A percentile compares a stretch with the other conserved stretches of the same genome.
Conservation (phyloP, 352 stramenopile genomes). For the Sclerospora graminicola region DNA sequence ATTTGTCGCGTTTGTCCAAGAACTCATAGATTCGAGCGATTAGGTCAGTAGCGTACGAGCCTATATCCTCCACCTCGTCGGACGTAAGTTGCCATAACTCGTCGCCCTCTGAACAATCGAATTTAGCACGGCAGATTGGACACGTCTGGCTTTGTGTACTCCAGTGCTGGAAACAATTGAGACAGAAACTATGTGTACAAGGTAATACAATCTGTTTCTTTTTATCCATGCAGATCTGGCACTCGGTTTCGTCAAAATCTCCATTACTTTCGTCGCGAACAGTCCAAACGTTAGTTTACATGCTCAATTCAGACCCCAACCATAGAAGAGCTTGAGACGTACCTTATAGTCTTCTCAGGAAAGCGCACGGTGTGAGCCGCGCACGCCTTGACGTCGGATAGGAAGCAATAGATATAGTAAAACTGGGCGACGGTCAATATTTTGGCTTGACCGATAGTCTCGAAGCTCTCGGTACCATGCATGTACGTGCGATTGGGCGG, state of each 20-base stretch:
- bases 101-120: conserved; percentile 66
- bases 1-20: conserved; percentile 54
- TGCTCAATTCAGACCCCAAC: neutral
- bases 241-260: conserved; percentile 70
- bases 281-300: neutral
- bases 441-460: conserved; percentile 57
- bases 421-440: conserved; percentile 60
- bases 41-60: conserved; percentile 66
- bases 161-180: conserved; percentile 73
- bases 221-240: conserved; percentile 82
- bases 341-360: conserved; percentile 28
- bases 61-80: conserved; percentile 57
- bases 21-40: conserved; percentile 74
- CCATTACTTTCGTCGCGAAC: conserved; percentile 13
- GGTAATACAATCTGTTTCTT: conserved; percentile 68
- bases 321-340: conserved; percentile 7
- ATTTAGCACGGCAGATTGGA: conserved; percentile 59
- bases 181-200: conserved; percentile 70
- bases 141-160: conserved; percentile 72
- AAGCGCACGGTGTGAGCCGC: conserved; percentile 50
- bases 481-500: conserved; percentile 9
- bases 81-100: conserved; percentile 68
- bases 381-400: conserved; percentile 62
- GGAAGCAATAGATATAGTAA: conserved; percentile 78
- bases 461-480: conserved; percentile 8